Evolutionary conservation across 805 yeast species (phyloP).

Genomic region (Ogataea pini): DNA sequence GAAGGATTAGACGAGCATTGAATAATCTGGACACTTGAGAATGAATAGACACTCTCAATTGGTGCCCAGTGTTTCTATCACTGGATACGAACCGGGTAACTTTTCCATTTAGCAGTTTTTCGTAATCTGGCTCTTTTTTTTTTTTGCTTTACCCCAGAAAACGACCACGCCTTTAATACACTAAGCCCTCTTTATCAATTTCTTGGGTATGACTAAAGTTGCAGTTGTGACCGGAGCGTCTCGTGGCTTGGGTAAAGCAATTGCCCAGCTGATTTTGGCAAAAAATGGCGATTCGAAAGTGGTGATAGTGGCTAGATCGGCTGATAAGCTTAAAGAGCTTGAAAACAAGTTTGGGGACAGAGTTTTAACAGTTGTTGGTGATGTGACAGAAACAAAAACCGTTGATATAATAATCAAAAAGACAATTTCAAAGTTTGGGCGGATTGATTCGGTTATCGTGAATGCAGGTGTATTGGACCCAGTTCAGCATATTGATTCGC

Average conservation of each 20-base stretch:
- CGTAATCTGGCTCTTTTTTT: neutral
- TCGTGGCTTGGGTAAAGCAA: slow-evolving; percentile 81
- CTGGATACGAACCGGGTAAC: neutral
- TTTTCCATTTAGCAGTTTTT: neutral
- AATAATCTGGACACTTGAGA: too few species aligned
- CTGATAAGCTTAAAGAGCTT: slow-evolving; percentile 39
- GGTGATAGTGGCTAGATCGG: slow-evolving; percentile 74
- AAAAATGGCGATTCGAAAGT: slow-evolving; percentile 42
- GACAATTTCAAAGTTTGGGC: slow-evolving; percentile 54
- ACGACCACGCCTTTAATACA: neutral
- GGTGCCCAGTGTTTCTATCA: neutral
- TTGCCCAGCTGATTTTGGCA: slow-evolving; percentile 53
- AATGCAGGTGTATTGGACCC: slow-evolving; percentile 88
- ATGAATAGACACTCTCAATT: too few species aligned
- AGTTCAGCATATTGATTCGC: slow-evolving; percentile 54
- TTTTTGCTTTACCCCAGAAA: slow-evolving; percentile 1
- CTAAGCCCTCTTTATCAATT: too few species aligned
- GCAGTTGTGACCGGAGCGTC: slow-evolving; percentile 65
- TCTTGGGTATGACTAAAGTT: slow-evolving; percentile 29
- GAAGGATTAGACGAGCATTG: too few species aligned
- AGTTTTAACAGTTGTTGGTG: slow-evolving; percentile 58
- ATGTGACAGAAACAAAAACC: slow-evolving; percentile 49
- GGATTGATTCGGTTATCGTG: slow-evolving; percentile 63
- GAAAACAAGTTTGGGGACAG: slow-evolving; percentile 46
- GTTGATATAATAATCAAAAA: slow-evolving; percentile 41